Evolutionary conservation across 2,329 filamentous ascomycete genomes (phyloP).

Genomic region (Sporothrix dimorphospora): DNA sequence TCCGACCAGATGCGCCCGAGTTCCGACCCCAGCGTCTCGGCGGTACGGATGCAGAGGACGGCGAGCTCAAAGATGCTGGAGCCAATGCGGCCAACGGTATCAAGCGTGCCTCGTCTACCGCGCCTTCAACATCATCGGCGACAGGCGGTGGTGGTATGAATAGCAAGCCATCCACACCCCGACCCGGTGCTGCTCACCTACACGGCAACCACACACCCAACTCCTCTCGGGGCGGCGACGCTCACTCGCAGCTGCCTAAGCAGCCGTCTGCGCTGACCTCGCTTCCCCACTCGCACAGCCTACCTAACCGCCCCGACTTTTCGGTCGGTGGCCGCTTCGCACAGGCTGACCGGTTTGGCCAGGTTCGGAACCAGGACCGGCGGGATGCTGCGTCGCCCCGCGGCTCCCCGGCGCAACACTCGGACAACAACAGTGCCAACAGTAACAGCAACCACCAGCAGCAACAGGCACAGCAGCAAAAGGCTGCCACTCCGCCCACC

Average conservation of each 20-base stretch:
- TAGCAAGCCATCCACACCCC: constrained; percentile 39
- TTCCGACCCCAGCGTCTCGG: constrained; percentile 59
- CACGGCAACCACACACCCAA: neutral
- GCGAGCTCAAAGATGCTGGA: constrained; percentile 65
- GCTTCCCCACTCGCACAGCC: constrained; percentile 37
- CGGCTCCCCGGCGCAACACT: neutral
- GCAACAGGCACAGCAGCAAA: neutral
- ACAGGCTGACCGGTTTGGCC: constrained; percentile 36
- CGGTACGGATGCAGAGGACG: constrained; percentile 66
- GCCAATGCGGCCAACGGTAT: constrained; percentile 34
- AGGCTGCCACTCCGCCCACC: neutral
- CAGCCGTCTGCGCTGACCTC: constrained; percentile 43
- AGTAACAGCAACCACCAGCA: neutral
- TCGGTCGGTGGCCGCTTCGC: constrained; percentile 32
- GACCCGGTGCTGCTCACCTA: constrained; percentile 35
- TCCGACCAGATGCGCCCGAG: constrained; percentile 63
- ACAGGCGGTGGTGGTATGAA: constrained; percentile 4
- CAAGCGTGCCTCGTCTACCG: constrained; percentile 15
- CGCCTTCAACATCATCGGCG: neutral
- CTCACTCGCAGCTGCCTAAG: constrained; percentile 27
- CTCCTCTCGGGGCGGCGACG: neutral
- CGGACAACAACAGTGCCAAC: neutral
- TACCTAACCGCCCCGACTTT: constrained; percentile 40
- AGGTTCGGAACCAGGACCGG: constrained; percentile 33
- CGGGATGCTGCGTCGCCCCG: constrained; percentile 26